Base-by-base conservation (phyloP, 331 rosid genomes). In the Ulmus americana region DNA sequence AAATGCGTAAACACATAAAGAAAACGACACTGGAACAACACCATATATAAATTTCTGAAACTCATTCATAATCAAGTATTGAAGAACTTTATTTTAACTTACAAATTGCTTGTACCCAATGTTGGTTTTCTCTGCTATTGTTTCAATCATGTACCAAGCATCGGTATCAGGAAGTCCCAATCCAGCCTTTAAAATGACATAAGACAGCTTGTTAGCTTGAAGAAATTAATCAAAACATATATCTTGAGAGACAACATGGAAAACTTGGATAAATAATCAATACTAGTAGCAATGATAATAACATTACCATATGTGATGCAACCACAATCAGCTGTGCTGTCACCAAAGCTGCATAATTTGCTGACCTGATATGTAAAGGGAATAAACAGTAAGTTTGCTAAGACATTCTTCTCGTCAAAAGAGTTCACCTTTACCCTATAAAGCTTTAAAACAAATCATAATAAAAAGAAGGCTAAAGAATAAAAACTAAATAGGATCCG, bases 121-220 rank as follows among this genome's bases (percentile, higher is more conserved):
- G 80, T 78, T 90, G 82, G 85, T 90, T 72, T 85, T 87, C 85
- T 85, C 97, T 13, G 97, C 95, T 73, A 94, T 87, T 67, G 90
- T 89, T 82, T 90, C 98, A 43, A 90, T 85, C 84, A 90, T 84
- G 82, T 82, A 89, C 98, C 98, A 94, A 64, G 97, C 85, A 84
- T 90, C 98, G 48, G 66, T 78, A 74, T 90, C 97, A 69, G 88
- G 88, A 77, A 94, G 95, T 72, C 98, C 98, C 64, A 94, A 73
- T 41, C 98, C 98, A 74, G 95, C 97, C 98, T 94, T 82, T 71
- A 77, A n/a, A 12, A 59, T 59, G 69, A 62, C 13, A 68, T 57
- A 72, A 69, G 59, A 39, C 49, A 76, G 44, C 63, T 2, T 46
- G n/a, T 54, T 69, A 70, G 69, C 61, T 10, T 47, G 48, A 70